Conservation (phyloP, 352 stramenopile species). For the Pythium dissimile region DNA sequence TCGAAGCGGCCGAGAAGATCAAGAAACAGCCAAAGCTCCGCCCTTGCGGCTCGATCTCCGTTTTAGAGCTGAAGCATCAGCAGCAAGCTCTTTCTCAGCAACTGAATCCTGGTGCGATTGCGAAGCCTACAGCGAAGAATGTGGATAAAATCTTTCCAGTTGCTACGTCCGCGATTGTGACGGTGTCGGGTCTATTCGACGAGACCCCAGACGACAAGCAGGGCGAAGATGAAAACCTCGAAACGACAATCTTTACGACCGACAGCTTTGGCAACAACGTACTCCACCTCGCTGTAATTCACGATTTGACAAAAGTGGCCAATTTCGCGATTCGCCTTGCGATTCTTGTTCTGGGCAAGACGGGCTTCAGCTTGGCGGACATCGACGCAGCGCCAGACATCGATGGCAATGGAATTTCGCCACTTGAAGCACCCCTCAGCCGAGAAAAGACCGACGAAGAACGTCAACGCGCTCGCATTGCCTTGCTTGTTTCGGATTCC, state of each 20-base stretch:
- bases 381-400: not conserved
- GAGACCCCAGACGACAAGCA: not conserved
- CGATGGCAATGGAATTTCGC: not conserved
- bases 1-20: slow-evolving; percentile 28
- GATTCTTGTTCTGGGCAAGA: slow-evolving; percentile 29
- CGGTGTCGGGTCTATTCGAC: not conserved
- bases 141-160: slow-evolving; percentile 8
- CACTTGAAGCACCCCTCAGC: not conserved
- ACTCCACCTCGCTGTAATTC: slow-evolving; percentile 54
- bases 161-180: not conserved
- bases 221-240: slow-evolving; percentile 1
- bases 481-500: not conserved
- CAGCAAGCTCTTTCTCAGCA: slow-evolving; percentile 12
- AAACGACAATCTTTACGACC: slow-evolving; percentile 47
- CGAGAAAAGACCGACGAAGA: not conserved
- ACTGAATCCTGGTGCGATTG: slow-evolving; percentile 7
- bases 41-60: not conserved
- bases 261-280: slow-evolving; percentile 60
- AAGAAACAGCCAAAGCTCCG: slow-evolving; percentile 8
- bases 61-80: not conserved
- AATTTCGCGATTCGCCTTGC: slow-evolving; percentile 53
- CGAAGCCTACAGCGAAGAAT: not conserved
- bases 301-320: slow-evolving; percentile 51
- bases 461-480: slow-evolving; percentile 3
- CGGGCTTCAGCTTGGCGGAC: not conserved